Evolutionary conservation across 805 yeast genomes (phyloP).

Genomic region (Metschnikowia bowlesiae): DNA sequence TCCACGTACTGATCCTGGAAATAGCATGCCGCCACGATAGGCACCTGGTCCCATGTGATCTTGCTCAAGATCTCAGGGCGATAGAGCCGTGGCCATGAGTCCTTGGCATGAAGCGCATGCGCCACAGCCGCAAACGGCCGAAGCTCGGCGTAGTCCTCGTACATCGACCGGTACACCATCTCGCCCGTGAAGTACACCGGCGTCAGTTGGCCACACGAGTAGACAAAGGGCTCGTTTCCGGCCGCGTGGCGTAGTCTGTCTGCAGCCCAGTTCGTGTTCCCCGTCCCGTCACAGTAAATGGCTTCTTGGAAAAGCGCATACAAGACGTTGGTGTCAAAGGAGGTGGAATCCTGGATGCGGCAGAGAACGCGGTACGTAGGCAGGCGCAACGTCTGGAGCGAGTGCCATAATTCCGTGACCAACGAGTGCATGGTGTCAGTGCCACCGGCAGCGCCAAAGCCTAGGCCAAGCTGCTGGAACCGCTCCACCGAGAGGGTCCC

Average conservation of each 20-base stretch:
- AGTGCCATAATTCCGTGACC: slow-evolving; percentile 38
- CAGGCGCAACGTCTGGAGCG: slow-evolving; percentile 29
- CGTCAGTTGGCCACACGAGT: slow-evolving; percentile 1
- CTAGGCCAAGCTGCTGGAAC: slow-evolving; percentile 50
- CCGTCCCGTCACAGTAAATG: slow-evolving; percentile 46
- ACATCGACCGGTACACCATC: slow-evolving; percentile 51
- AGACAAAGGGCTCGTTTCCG: slow-evolving; percentile 26
- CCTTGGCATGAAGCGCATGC: slow-evolving; percentile 27
- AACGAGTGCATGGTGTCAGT: slow-evolving; percentile 44
- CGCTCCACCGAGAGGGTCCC: slow-evolving; percentile 47
- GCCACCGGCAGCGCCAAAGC: slow-evolving; percentile 50
- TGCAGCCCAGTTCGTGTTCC: slow-evolving; percentile 46
- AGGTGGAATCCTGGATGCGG: slow-evolving; percentile 27
- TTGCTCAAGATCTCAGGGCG: slow-evolving; percentile 24
- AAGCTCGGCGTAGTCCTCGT: slow-evolving; percentile 45
- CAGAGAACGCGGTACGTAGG: slow-evolving; percentile 37
- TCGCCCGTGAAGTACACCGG: slow-evolving; percentile 50
- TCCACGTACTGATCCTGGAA: slow-evolving; percentile 51
- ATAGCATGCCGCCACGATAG: slow-evolving; percentile 50
- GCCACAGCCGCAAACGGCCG: slow-evolving; percentile 39
- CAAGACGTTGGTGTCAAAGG: slow-evolving; percentile 51
- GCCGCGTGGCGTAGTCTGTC: slow-evolving; percentile 30
- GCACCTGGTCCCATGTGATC: slow-evolving; percentile 32
- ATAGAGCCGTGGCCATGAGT: slow-evolving; percentile 36
- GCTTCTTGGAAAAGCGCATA: slow-evolving; percentile 58